Percentiles rank a stretch among this genome's conserved stretches.
phyloP scores from a whole-genome alignment of 495 filamentous ascomycete species.

The Bacidia gigantensis region DNA sequence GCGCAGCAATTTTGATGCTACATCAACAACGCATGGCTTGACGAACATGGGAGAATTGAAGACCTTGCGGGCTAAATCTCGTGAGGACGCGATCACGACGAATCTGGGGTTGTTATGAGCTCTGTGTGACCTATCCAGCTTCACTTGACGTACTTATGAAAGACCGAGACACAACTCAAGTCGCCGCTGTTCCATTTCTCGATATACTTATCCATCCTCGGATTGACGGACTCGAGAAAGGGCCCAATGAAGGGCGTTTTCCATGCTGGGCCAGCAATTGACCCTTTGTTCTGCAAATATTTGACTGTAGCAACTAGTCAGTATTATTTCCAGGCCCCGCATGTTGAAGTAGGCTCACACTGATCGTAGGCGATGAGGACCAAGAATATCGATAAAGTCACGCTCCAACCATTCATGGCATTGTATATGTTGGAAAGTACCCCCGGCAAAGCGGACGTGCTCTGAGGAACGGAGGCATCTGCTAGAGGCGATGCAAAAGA shows the following conservation, averaged over 20 bases:
- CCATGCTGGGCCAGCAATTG: conserved; percentile 65
- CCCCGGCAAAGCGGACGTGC: conserved; percentile 29
- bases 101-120: conserved; percentile 48
- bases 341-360: conserved; percentile 35
- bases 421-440: conserved; percentile 33
- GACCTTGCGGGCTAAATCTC: conserved; percentile 92
- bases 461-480: conserved; percentile 39
- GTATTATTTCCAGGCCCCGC: background rate
- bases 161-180: conserved; percentile 93
- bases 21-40: conserved; percentile 94
- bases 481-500: conserved; percentile 68
- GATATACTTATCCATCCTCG: conserved; percentile 80
- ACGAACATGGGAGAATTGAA: conserved; percentile 90
- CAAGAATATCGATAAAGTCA: conserved; percentile 50
- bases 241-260: conserved; percentile 95
- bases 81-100: conserved; percentile 89
- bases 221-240: conserved; percentile 83
- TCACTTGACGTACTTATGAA: conserved; percentile 99
- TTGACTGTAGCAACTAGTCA: conserved; percentile 41
- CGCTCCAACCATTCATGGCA: conserved; percentile 48
- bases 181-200: conserved; percentile 83
- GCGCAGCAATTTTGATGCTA: conserved; percentile 86
- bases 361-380: conserved; percentile 75
- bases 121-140: too few relatives aligned
- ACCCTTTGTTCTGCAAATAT: conserved; percentile 76